Conservation (phyloP, 1,284 basidiomycete species). For the Sporisorium scitamineum region DNA sequence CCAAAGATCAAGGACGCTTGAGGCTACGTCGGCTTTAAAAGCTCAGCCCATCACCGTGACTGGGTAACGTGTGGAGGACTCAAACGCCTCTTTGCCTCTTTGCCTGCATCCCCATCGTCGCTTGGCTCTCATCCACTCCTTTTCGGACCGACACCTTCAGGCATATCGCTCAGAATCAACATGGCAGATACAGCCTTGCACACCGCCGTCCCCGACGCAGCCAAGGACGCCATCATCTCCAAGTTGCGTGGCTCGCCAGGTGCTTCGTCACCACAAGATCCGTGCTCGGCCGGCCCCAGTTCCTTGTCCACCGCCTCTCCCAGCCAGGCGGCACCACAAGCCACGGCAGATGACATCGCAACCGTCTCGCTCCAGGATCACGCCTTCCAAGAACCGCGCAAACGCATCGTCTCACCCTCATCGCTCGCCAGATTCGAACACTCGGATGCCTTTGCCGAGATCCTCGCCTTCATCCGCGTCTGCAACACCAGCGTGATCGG, state of each 20-base stretch:
- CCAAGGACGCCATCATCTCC: conserved; percentile 37
- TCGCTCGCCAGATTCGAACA: conserved; percentile 86
- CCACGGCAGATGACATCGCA: conserved; percentile 19
- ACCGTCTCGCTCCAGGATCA: conserved; percentile 18
- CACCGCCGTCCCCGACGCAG: conserved; percentile 21
- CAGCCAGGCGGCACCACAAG: conserved; percentile 6
- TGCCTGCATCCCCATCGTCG: background rate
- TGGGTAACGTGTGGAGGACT: background rate
- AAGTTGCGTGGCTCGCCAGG: conserved; percentile 24
- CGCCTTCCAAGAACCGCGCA: conserved; percentile 71
- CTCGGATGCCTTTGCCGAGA: conserved; percentile 78
- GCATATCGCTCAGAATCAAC: background rate
- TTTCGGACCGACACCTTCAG: background rate
- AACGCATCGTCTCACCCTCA: conserved; percentile 81
- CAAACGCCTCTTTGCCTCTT: background rate
- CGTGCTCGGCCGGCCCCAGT: background rate
- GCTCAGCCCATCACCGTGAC: background rate
- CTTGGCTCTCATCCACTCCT: background rate
- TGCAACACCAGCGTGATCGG: conserved; percentile 84
- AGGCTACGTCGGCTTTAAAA: background rate
- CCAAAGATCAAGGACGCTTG: background rate
- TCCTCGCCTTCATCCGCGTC: conserved; percentile 80
- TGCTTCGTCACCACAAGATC: conserved; percentile 2
- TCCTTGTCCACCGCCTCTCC: conserved; percentile 1
- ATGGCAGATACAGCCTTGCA: conserved; percentile 20